phyloP scores from a whole-genome alignment of 495 filamentous ascomycete genomes.

The Friedmanniomyces endolithicus region DNA sequence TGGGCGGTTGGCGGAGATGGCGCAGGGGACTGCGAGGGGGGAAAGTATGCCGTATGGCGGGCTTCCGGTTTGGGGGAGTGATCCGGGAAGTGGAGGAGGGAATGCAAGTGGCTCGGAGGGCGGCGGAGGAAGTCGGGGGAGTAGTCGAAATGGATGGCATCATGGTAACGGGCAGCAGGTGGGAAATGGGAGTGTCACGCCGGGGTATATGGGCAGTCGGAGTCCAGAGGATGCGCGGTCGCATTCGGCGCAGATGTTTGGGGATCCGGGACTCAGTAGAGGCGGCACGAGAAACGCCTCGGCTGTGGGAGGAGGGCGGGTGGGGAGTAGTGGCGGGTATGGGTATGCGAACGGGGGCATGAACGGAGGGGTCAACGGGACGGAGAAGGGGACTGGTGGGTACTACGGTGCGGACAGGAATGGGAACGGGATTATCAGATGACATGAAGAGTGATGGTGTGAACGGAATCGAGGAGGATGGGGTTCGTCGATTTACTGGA shows the following conservation, averaged over 20 bases:
- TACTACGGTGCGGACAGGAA: too few relatives aligned
- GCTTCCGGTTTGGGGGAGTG: constrained; percentile 40
- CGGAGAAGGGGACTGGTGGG: too few relatives aligned
- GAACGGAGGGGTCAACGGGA: too few relatives aligned
- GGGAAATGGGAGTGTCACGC: not conserved
- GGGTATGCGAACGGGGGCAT: too few relatives aligned
- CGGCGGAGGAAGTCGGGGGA: not conserved
- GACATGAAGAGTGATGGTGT: too few relatives aligned
- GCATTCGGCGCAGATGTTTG: constrained; percentile 7
- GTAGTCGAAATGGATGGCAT: not conserved
- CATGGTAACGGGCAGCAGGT: too few relatives aligned
- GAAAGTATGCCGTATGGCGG: constrained; percentile 46
- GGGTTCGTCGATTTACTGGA: too few relatives aligned
- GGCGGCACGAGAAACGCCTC: not conserved
- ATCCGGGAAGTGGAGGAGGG: not conserved
- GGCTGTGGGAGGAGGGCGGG: not conserved
- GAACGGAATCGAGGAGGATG: too few relatives aligned
- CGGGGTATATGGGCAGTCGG: not conserved
- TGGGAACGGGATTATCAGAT: too few relatives aligned
- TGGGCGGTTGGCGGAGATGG: constrained; percentile 53
- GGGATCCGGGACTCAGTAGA: constrained; percentile 9
- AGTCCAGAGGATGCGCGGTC: not conserved
- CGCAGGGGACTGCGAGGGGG: constrained; percentile 47
- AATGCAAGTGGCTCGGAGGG: not conserved
- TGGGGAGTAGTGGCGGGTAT: too few relatives aligned